A percentile compares a stretch with the other conserved stretches of the same genome.
These are phyloP conservation scores for Pulchroboletus neoregius DNA, from an alignment of 1,284 basidiomycete genomes.

Conservation along the genomic window DNA sequence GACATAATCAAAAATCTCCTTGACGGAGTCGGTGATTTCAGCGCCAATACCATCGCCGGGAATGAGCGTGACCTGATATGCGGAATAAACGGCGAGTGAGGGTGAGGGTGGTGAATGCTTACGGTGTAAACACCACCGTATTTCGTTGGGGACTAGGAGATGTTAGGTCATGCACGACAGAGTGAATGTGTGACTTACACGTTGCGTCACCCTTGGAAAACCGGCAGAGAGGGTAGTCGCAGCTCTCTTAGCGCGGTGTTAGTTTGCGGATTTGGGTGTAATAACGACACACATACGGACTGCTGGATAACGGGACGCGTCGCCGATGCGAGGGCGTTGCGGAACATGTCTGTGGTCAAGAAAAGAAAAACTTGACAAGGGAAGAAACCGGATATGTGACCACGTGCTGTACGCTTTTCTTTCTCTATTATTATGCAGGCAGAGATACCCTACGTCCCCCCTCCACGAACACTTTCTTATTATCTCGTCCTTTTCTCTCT, in stretches of 20 bases:
- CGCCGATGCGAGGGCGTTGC: conserved; percentile 57
- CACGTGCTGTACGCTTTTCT: conserved; percentile 14
- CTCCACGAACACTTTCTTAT: conserved; percentile 46
- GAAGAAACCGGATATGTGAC: conserved; percentile 23
- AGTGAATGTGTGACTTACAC: conserved; percentile 43
- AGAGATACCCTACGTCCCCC: conserved; percentile 37
- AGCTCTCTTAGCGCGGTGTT: conserved; percentile 45
- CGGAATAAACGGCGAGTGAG: conserved; percentile 17
- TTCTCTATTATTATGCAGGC: conserved; percentile 21
- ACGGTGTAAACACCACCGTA: conserved; percentile 93
- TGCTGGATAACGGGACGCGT: conserved; percentile 52
- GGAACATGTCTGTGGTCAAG: conserved; percentile 53
- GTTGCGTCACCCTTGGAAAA: conserved; percentile 70
- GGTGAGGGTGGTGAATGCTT: conserved; percentile 33
- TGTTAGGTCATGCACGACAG: conserved; percentile 10
- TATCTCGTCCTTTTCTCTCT: conserved; percentile 55
- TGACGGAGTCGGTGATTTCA: conserved; percentile 98
- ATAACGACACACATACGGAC: conserved; percentile 41
- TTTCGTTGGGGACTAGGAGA: conserved; percentile 76
- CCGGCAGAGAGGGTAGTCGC: conserved; percentile 81
- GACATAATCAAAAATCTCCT: conserved; percentile 96
- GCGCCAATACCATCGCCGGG: conserved; percentile 96
- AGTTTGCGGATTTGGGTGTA: conserved; percentile 6
- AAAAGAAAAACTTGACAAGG: conserved; percentile 20
- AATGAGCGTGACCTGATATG: conserved; percentile 79